Evolutionary conservation across 2,329 filamentous ascomycete genomes (phyloP).

Genomic region (Fusarium fujikuroi): DNA sequence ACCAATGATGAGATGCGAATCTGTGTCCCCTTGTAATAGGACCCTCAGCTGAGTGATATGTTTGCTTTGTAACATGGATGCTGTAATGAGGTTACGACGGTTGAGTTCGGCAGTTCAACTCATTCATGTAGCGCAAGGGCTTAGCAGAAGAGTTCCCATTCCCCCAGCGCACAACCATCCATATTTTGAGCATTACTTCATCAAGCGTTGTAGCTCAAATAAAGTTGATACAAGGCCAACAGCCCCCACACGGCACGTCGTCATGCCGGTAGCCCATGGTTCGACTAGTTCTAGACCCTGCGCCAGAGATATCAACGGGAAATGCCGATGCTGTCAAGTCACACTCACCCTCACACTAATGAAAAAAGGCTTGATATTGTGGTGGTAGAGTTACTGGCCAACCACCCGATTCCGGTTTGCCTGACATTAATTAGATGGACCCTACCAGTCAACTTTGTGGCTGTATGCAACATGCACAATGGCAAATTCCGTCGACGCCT

Average conservation of each 20-base stretch:
- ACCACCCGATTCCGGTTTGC: conserved; percentile 11
- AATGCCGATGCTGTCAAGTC: conserved; percentile 21
- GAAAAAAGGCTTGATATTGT: conserved; percentile 14
- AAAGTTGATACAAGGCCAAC: neutral
- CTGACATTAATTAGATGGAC: conserved; percentile 4
- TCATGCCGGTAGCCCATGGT: conserved; percentile 9
- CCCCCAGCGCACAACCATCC: neutral
- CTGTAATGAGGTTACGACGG: neutral
- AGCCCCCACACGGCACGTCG: conserved; percentile 22
- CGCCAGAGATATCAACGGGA: conserved; percentile 17
- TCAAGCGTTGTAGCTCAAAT: neutral
- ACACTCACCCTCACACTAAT: conserved; percentile 8
- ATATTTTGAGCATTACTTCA: neutral
- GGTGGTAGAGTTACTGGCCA: conserved; percentile 30
- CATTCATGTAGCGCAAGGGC: neutral
- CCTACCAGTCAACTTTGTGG: conserved; percentile 5
- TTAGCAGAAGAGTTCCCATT: neutral
- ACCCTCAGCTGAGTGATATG: conserved; percentile 20
- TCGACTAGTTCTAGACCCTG: conserved; percentile 15
- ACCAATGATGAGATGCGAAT: conserved; percentile 15
- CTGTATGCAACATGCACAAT: conserved; percentile 11
- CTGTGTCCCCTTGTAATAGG: conserved; percentile 11
- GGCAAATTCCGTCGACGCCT: conserved; percentile 23
- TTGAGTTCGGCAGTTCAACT: neutral
- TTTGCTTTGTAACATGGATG: neutral